Conservation (phyloP, 2,329 filamentous ascomycete genomes). For the Mycocentrospora acerina region DNA sequence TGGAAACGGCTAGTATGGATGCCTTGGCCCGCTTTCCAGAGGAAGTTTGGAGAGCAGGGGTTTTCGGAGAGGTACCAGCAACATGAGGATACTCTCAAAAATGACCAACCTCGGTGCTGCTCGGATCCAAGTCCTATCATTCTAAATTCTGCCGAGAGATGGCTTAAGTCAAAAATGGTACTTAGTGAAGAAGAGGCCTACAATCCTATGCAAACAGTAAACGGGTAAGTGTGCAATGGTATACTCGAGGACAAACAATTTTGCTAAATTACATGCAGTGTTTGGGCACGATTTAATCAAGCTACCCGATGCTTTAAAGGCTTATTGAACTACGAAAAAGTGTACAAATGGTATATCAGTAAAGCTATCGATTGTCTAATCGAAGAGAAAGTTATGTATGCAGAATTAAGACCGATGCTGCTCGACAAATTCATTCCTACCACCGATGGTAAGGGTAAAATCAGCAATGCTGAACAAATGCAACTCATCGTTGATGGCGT, state of each 20-base stretch:
- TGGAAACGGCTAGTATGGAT: slow-evolving; percentile 40
- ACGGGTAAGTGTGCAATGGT: slow-evolving; percentile 53
- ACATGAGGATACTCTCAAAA: slow-evolving; percentile 3
- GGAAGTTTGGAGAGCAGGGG: slow-evolving; percentile 40
- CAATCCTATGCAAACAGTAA: slow-evolving; percentile 47
- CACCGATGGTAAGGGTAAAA: slow-evolving; percentile 55
- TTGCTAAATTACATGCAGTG: slow-evolving; percentile 32
- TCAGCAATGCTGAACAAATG: slow-evolving; percentile 63
- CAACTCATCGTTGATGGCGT: slow-evolving; percentile 49
- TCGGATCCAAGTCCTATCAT: slow-evolving; percentile 14
- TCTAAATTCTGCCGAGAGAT: slow-evolving; percentile 45
- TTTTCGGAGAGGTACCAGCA: slow-evolving; percentile 10
- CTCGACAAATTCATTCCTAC: slow-evolving; percentile 64
- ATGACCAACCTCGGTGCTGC: slow-evolving; percentile 12
- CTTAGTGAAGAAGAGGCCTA: slow-evolving; percentile 64
- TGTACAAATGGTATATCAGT: slow-evolving; percentile 63
- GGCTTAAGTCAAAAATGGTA: slow-evolving; percentile 64
- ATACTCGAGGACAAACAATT: background rate
- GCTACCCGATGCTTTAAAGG: slow-evolving; percentile 73
- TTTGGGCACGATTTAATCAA: slow-evolving; percentile 65
- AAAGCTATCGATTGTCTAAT: slow-evolving; percentile 63
- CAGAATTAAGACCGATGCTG: slow-evolving; percentile 70
- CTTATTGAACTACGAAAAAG: slow-evolving; percentile 65
- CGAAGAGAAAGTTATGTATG: slow-evolving; percentile 67
- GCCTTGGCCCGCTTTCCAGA: slow-evolving; percentile 49